Evolutionary conservation across 768 basidiomycete genomes (phyloP), one percentile per base, ranked within the genome.

Genomic region (Amanita muscaria): DNA sequence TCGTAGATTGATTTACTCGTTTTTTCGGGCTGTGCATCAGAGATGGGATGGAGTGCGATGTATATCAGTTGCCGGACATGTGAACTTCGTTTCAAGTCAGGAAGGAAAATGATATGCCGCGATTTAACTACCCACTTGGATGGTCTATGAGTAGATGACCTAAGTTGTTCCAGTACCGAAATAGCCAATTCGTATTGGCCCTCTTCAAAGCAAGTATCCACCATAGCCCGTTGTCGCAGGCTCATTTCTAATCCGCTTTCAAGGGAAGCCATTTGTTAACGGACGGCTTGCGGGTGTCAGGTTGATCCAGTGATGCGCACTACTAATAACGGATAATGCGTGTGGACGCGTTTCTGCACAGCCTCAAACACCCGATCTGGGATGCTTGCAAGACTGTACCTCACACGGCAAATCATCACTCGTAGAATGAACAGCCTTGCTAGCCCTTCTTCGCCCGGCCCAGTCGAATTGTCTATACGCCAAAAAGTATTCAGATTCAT

Each of bases 131-230:
- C 81, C 57, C 58, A 83, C 85, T 64, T 54, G 9, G 74, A 72
- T 6, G 83, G 84, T 41, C 62, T 76, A 59, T 71, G 70, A 19
- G 69, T 63, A n/a, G 71, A 56, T 0, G 76, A 73, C 36, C 80
- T 76, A 2, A 88, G 59, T 47, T 80, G 78, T 47, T 77, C 76
- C 1, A 88, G 70, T 21, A 75, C 61, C 11, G 68, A 63, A 22
- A 86, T 79, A 5, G 77, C 86, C 4, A 75, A 68, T 52, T 84
- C 79, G 50, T 83, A 85, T 47, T 86, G 82, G 14, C 79, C 77
- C 58, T 88, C 86, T 53, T 88, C 86, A 15, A 88, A 75, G 47
- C 80, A 80, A 42, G 71, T 78, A 55, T 88, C 83, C 15, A 87
- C 80, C 3, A 84, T 38, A 19, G 43, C 43, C 29, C 24, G 43